Conservation (phyloP, 805 yeast species). For the Teunomyces panamensis region DNA sequence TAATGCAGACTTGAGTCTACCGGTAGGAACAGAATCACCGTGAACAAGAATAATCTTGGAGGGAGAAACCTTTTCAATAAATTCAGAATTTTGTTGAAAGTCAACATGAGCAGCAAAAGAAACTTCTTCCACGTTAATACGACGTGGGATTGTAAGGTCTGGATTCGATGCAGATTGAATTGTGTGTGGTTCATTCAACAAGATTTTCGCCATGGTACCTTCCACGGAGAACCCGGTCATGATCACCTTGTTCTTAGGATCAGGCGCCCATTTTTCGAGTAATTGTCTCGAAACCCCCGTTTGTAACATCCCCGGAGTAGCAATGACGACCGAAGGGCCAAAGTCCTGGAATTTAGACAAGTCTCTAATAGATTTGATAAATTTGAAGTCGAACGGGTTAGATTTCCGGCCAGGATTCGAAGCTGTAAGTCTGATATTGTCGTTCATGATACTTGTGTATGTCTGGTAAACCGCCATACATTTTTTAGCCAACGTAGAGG, state of each 20-base stretch:
- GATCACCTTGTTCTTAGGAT: constrained; percentile 80
- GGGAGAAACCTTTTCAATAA: constrained; percentile 86
- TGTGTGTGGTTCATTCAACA: constrained; percentile 85
- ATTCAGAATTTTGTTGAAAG: constrained; percentile 86
- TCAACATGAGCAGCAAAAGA: constrained; percentile 99
- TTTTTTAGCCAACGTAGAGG: constrained; percentile 88
- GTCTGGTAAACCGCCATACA: constrained; percentile 98
- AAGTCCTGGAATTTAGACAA: constrained; percentile 86
- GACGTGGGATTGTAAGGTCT: constrained; percentile 79
- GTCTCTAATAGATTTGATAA: constrained; percentile 73
- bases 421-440: constrained; percentile 67
- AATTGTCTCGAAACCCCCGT: constrained; percentile 91
- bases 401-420: constrained; percentile 28
- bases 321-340: constrained; percentile 94
- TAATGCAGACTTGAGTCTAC: constrained; percentile 89
- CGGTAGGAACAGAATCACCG: constrained; percentile 99
- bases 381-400: constrained; percentile 89
- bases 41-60: constrained; percentile 86
- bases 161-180: constrained; percentile 82
- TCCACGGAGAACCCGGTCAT: constrained; percentile 97
- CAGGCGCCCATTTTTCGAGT: constrained; percentile 96
- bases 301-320: constrained; percentile 98
- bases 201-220: constrained; percentile 93
- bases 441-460: constrained; percentile 96
- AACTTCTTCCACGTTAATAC: constrained; percentile 85